Evolutionary conservation across 148 eudicot species (phyloP).

Genomic region (Amaranthus palmeri): DNA sequence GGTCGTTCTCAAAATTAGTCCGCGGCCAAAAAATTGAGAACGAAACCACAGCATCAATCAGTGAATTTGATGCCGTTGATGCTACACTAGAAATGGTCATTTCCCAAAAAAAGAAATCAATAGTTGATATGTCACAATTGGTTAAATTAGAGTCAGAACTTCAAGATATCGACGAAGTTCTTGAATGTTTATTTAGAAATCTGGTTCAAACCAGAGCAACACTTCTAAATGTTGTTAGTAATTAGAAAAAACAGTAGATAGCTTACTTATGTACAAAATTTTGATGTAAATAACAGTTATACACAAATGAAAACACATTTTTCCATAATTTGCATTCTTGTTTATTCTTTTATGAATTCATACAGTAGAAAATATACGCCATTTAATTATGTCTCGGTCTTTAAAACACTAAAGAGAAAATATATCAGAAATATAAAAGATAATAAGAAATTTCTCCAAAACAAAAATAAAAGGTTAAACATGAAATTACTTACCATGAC

Average conservation of each 20-base stretch:
- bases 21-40: not conserved
- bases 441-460: too few species aligned
- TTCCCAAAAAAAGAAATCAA: constrained; percentile 6
- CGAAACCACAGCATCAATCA: not conserved
- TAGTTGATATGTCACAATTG: not conserved
- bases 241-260: not conserved
- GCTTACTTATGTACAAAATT: not conserved
- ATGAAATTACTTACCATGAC: not conserved
- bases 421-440: too few species aligned
- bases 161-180: constrained; percentile 17
- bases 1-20: constrained; percentile 19
- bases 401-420: too few species aligned
- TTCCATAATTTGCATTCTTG: not conserved
- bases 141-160: constrained; percentile 15
- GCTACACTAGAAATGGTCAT: constrained; percentile 2
- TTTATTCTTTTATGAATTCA: not conserved
- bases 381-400: too few species aligned
- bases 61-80: constrained; percentile 20
- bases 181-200: constrained; percentile 4
- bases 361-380: not conserved
- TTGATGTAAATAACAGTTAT: not conserved
- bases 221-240: constrained; percentile 11
- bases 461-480: not conserved
- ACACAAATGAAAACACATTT: not conserved
- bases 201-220: constrained; percentile 10